Evolutionary conservation across 345 rosid species (phyloP).

Genomic region (Syzygium aqueum): DNA sequence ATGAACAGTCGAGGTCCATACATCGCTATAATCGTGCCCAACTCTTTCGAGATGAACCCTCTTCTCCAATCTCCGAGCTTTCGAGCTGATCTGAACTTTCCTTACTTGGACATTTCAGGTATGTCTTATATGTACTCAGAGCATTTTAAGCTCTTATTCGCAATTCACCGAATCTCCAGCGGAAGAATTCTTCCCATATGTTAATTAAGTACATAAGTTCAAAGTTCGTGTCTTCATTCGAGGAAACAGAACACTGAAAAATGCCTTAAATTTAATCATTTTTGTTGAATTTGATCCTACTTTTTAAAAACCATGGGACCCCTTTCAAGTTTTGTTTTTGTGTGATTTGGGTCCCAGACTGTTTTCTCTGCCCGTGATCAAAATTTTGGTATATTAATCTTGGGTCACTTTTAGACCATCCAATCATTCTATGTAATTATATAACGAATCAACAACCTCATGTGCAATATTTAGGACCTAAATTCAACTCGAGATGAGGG

Average conservation of each 20-base stretch:
- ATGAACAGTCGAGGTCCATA: constrained; percentile 40
- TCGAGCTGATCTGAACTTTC: constrained; percentile 19
- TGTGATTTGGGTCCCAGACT: neutral
- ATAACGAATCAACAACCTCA: fast-evolving
- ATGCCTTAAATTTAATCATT: neutral
- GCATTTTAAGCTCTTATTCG: neutral
- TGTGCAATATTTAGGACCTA: neutral
- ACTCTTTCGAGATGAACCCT: constrained; percentile 65
- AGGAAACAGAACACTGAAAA: neutral
- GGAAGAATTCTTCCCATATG: neutral
- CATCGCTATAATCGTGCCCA: constrained; percentile 54
- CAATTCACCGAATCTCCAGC: neutral
- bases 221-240: neutral
- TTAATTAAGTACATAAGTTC: neutral
- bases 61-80: constrained; percentile 46
- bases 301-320: neutral
- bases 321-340: neutral
- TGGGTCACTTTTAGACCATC: fast-evolving
- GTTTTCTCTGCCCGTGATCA: neutral
- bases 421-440: fast-evolving
- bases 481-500: neutral
- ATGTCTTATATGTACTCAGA: neutral
- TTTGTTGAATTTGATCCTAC: neutral
- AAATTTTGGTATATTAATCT: neutral
- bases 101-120: constrained; percentile 53